Percentiles rank a stretch among this genome's conserved stretches.
phyloP scores from a whole-genome alignment of 768 basidiomycete species.

The Mycena galericulata region DNA sequence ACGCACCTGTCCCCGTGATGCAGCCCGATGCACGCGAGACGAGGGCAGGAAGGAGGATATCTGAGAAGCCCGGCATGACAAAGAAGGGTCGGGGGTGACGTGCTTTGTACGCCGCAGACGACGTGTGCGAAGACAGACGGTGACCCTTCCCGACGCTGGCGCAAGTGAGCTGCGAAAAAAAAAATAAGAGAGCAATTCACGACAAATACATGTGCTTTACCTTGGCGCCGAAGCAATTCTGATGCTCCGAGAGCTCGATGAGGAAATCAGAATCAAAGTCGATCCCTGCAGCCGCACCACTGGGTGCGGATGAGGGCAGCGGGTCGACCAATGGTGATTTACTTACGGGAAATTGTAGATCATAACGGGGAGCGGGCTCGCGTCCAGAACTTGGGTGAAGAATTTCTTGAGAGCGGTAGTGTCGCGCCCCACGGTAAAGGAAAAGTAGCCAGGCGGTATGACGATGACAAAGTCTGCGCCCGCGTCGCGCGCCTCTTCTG shows the following conservation, averaged over 20 bases:
- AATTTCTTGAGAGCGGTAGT: constrained; percentile 26
- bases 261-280: constrained; percentile 34
- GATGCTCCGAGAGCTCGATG: constrained; percentile 35
- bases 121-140: constrained; percentile 33
- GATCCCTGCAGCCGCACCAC: constrained; percentile 36
- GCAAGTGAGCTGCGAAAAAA: constrained; percentile 33
- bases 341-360: constrained; percentile 38
- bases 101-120: constrained; percentile 31
- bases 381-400: constrained; percentile 35
- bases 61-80: constrained; percentile 35
- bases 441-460: constrained; percentile 72
- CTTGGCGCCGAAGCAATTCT: constrained; percentile 38
- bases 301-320: not conserved
- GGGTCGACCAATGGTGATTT: no score
- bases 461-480: constrained; percentile 77
- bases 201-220: constrained; percentile 1
- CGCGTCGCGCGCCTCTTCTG: constrained; percentile 67
- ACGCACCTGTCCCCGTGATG: constrained; percentile 35
- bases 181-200: not conserved
- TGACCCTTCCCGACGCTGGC: constrained; percentile 36
- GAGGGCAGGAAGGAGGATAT: constrained; percentile 37
- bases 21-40: constrained; percentile 32
- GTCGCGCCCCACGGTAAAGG: constrained; percentile 34
- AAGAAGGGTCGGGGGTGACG: constrained; percentile 34
- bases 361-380: constrained; percentile 36